A percentile compares a stretch with the other conserved stretches of the same genome.
phyloP scores from a whole-genome alignment of 345 rosid species.

The Arabidopsis suecica region DNA sequence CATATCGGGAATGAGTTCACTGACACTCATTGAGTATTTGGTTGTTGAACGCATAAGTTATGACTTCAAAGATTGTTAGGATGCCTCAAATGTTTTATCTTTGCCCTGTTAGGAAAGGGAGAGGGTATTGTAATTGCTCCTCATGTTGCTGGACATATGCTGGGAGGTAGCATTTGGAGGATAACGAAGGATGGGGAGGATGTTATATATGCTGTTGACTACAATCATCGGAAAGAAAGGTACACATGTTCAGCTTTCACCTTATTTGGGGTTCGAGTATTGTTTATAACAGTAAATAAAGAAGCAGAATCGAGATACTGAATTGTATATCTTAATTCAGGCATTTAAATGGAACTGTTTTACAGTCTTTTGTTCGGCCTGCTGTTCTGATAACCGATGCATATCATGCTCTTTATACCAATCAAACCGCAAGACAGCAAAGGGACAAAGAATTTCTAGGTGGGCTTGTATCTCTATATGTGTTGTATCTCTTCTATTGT shows the following conservation, averaged over 20 bases:
- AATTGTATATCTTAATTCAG: conserved; percentile 52
- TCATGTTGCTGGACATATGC: conserved; percentile 92
- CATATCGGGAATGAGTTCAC: not conserved
- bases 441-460: conserved; percentile 86
- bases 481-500: not conserved
- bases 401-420: conserved; percentile 83
- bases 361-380: conserved; percentile 90
- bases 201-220: conserved; percentile 96
- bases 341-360: conserved; percentile 97
- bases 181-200: conserved; percentile 99
- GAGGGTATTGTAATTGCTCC: conserved; percentile 98
- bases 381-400: conserved; percentile 98
- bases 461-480: conserved; percentile 40
- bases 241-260: conserved; percentile 41
- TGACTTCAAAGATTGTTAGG: conserved; percentile 10
- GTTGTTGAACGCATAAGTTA: not conserved
- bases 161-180: conserved; percentile 97
- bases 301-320: conserved; percentile 18
- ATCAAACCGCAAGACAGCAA: conserved; percentile 78
- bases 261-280: conserved; percentile 19
- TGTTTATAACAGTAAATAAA: conserved; percentile 3
- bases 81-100: not conserved
- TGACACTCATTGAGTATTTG: not conserved
- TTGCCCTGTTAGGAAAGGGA: conserved; percentile 69
- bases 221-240: conserved; percentile 97